A percentile compares a stretch with the other conserved stretches of the same genome.
Evolutionary conservation across 75 land plant species (phyloP).

Genomic region (Pseudotsuga menziesii): DNA sequence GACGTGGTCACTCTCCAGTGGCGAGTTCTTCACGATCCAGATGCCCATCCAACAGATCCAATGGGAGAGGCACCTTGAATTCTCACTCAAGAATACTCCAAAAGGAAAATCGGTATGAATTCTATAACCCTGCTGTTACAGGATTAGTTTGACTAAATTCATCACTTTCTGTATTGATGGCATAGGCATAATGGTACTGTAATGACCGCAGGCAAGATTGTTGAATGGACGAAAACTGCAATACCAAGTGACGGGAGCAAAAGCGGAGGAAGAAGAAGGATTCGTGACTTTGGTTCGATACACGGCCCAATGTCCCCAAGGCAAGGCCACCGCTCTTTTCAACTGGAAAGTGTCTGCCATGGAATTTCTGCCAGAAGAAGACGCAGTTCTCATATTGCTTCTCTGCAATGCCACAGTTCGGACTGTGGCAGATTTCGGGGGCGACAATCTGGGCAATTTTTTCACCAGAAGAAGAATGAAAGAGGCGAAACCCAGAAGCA

Average conservation of each 20-base stretch:
- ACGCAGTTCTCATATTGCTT: slow-evolving; percentile 64
- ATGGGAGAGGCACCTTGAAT: slow-evolving; percentile 44
- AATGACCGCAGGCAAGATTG: slow-evolving; percentile 43
- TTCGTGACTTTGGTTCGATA: slow-evolving; percentile 78
- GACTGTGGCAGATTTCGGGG: slow-evolving; percentile 58
- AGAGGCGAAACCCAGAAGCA: slow-evolving; percentile 48
- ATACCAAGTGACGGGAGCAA: slow-evolving; percentile 32
- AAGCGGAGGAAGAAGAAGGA: slow-evolving; percentile 57
- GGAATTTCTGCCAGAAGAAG: slow-evolving; percentile 86
- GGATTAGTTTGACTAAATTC: too few relatives aligned
- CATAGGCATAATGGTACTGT: neutral
- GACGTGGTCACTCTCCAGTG: slow-evolving; percentile 73
- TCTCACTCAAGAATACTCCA: slow-evolving; percentile 38
- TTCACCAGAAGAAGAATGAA: slow-evolving; percentile 47
- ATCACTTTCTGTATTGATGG: neutral
- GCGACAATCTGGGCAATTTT: slow-evolving; percentile 45
- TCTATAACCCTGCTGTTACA: neutral
- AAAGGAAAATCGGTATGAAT: slow-evolving; percentile 22
- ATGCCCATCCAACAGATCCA: slow-evolving; percentile 30
- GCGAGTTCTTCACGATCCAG: slow-evolving; percentile 56
- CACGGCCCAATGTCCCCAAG: slow-evolving; percentile 56
- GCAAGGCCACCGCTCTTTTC: slow-evolving; percentile 82
- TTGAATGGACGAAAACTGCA: slow-evolving; percentile 70
- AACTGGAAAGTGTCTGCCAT: slow-evolving; percentile 81
- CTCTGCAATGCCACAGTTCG: slow-evolving; percentile 52